A percentile compares a stretch with the other conserved stretches of the same genome.
phyloP scores from a whole-genome alignment of 2,329 filamentous ascomycete species.

The Xylaria polymorpha region DNA sequence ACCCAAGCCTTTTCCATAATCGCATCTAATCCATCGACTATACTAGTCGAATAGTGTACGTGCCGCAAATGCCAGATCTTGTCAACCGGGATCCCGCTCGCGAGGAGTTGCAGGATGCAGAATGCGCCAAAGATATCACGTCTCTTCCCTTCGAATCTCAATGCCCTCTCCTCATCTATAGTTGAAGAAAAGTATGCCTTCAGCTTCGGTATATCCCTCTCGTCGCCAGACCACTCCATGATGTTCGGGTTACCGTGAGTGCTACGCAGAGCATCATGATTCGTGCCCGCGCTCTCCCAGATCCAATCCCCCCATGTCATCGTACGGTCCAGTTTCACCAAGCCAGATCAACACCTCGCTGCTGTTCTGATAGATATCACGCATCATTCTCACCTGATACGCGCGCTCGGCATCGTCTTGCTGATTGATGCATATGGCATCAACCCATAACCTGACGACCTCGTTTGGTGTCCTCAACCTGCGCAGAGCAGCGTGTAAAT shows the following conservation, averaged over 20 bases:
- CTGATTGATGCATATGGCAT: slow-evolving; percentile 43
- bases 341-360: slow-evolving; percentile 41
- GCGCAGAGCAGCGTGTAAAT: slow-evolving; percentile 36
- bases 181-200: slow-evolving; percentile 31
- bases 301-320: slow-evolving; percentile 34
- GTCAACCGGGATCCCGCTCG: slow-evolving; percentile 34
- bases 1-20: slow-evolving; percentile 39
- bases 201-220: slow-evolving; percentile 33
- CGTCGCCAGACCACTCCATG: slow-evolving; percentile 35
- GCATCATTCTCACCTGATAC: slow-evolving; percentile 40
- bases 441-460: slow-evolving; percentile 38
- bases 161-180: background rate
- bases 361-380: slow-evolving; percentile 39
- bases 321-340: slow-evolving; percentile 34
- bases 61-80: slow-evolving; percentile 39
- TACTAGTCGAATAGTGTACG: slow-evolving; percentile 26
- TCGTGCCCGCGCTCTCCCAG: background rate
- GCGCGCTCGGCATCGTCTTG: slow-evolving; percentile 36
- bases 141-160: background rate
- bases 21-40: slow-evolving; percentile 35
- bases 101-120: slow-evolving; percentile 36
- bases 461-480: slow-evolving; percentile 26
- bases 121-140: slow-evolving; percentile 39
- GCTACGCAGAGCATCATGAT: background rate
- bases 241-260: slow-evolving; percentile 24